Evolutionary conservation across 441 rosid genomes (phyloP), one percentile per base, ranked within the genome.

Genomic region (Dalechampia spathulata): DNA sequence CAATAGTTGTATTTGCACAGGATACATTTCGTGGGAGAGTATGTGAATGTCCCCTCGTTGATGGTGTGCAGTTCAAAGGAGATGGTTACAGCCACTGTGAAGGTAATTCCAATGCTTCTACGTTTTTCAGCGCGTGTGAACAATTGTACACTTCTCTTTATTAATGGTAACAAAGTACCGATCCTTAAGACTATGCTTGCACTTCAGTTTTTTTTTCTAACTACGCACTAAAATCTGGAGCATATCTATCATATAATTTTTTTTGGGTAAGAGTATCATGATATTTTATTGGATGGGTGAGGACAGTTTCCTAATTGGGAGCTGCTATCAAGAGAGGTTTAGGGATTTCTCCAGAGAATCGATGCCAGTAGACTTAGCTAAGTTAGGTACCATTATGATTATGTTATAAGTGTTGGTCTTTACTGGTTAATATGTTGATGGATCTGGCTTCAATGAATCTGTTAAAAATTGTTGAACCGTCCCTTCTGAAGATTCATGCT

Each of bases 1-100:
- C 2, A 3, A 23, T 30, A 27, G 17, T 37, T 45, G 38, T 52
- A 39, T 58, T 57, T 57, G 20, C 49, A 48, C 72, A 93, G 99
- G 99, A 93, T 77, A 93, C 99, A 15, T 93, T 93, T 63, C 96
- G 99, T 61, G 99, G 99, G 62, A 85, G 86, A 66, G 91, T 90
- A 54, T 93, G 99, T 30, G 96, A 83, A 60, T 93, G 99, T 53
- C 99, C 99, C 51, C 46, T 77, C 46, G 87, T 93, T 52, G 86
- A 90, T 81, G 99, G 96, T 41, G 90, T 87, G 67, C 87, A 81
- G 72, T 93, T 93, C 65, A 93, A 78, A 73, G 99, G 99, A 78
- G 99, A 93, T 69, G 99, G 97, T 62, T 93, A 93, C 71, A 87
- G 73, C 75, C 82, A 79, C 57, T 93, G 99, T 76, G 95, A 90